These are phyloP conservation scores for Arachis monticola DNA, from an alignment of 331 rosid species.

Conservation along the genomic window DNA sequence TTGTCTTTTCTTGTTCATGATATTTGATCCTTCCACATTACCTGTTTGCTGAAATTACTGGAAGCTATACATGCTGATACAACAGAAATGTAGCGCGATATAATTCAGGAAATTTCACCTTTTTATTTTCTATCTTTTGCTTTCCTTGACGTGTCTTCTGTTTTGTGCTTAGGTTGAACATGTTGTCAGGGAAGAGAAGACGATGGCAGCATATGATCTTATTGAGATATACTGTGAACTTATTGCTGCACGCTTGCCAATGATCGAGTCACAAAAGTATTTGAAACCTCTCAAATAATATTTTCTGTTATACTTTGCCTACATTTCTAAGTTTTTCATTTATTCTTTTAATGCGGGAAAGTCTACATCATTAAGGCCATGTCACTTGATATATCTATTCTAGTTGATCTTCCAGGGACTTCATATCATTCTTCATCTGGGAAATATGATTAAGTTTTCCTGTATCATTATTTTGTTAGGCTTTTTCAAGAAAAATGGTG, in stretches of 20 bases:
- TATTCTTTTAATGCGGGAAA: too few relatives aligned
- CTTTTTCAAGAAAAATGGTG: conserved; percentile 3
- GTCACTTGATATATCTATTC: too few relatives aligned
- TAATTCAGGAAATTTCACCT: neutral
- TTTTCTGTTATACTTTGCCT: conserved; percentile 18
- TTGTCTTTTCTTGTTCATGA: neutral
- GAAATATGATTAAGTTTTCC: conserved; percentile 5
- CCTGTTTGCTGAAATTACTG: neutral
- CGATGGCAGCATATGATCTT: conserved; percentile 80
- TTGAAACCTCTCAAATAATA: conserved; percentile 21
- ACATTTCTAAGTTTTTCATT: conserved; percentile 2
- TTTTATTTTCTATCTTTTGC: neutral
- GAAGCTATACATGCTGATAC: neutral
- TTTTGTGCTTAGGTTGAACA: conserved; percentile 81
- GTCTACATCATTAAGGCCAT: too few relatives aligned
- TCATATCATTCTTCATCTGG: conserved; percentile 6
- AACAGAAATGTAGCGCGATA: neutral
- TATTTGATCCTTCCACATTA: neutral
- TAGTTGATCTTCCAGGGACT: conserved; percentile 26
- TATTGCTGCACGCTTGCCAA: conserved; percentile 76
- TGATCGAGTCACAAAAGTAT: conserved; percentile 93
- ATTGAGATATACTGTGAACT: conserved; percentile 92
- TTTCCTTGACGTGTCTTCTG: conserved; percentile 26
- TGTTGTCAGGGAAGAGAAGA: conserved; percentile 93
- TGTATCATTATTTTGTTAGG: conserved; percentile 25